phyloP scores from a whole-genome alignment of 768 basidiomycete genomes.

The Macrolepiota albuminosa region DNA sequence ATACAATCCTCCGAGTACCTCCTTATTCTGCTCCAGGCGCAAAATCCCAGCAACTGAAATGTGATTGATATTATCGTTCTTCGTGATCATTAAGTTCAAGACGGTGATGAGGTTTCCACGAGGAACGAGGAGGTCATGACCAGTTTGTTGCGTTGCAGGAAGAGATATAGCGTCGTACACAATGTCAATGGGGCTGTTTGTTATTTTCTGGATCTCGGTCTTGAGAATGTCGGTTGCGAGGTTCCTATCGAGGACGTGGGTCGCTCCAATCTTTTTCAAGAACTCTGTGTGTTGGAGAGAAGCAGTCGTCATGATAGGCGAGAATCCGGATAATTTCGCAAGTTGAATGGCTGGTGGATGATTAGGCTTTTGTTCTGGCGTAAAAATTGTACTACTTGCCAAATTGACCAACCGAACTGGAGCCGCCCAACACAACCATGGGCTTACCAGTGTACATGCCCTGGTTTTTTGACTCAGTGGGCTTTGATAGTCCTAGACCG shows the following conservation, averaged over 20 bases:
- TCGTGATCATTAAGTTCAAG: constrained; percentile 26
- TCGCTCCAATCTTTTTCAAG: constrained; percentile 32
- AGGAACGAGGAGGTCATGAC: constrained; percentile 25
- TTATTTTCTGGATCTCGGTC: constrained; percentile 21
- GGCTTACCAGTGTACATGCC: constrained; percentile 27
- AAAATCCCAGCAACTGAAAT: constrained; percentile 15
- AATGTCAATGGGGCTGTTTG: constrained; percentile 15
- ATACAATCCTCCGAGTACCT: constrained; percentile 13
- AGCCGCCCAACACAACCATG: constrained; percentile 25
- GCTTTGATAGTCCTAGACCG: constrained; percentile 22
- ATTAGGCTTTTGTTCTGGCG: background rate
- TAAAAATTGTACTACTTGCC: constrained; percentile 10
- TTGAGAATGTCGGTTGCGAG: constrained; percentile 12
- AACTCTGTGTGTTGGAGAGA: constrained; percentile 27
- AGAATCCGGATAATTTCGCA: constrained; percentile 36
- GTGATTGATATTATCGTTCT: constrained; percentile 24
- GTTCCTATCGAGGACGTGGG: constrained; percentile 29
- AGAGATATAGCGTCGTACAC: constrained; percentile 25
- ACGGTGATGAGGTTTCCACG: constrained; percentile 31
- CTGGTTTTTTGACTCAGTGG: constrained; percentile 18
- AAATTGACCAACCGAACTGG: constrained; percentile 24
- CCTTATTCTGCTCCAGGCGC: constrained; percentile 16
- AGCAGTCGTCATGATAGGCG: constrained; percentile 35
- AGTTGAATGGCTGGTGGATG: constrained; percentile 29
- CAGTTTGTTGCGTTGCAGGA: constrained; percentile 19